Base-by-base conservation (phyloP, 768 basidiomycete species). In the Phlebiopsis flavidoalba region DNA sequence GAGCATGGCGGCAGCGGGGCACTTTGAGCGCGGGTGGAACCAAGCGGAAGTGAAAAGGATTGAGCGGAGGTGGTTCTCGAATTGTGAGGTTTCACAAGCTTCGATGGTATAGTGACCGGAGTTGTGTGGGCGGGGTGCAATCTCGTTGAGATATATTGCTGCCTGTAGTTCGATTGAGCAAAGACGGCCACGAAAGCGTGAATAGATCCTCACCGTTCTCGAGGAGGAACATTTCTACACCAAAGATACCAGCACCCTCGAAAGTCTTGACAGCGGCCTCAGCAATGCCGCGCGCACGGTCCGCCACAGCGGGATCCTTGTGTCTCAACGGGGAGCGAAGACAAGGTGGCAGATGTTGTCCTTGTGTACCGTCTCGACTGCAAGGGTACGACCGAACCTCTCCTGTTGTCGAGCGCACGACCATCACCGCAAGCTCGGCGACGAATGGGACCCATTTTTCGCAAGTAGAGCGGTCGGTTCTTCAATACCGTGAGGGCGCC, bases 51-150 rank as follows among this genome's bases (percentile, higher is more conserved):
- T 96, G 19, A 98, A 81, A 14, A 98, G 85, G 72, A 99, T 95
- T 19, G 95, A 91, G 37, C 95, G 93, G 54, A 98, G 87, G 73
- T 98, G 97, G 66, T 98, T 97, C 73, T 94, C 93, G 75, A 92
- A 99, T 75, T 98, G 97, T 1, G 96, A 98, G 2, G 94, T 92
- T 66, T 93, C 81, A 73, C 95, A 98, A 0, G 96, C 95, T 76
- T 98, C 97, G 69, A 98, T 98, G 31, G 95, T 97, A 74, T 98
- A 96, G 72, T 99, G 97, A 0, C 96, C 97, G 8, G 95, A 98
- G 76, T 98, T 99, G 72, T 99, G 97, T 1, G 97, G 96, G 17
- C 97, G 84, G 12, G 97, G 97, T 0, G 97, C 97, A 62, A 99
- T 96, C 76, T 99, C 97, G 73, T 99, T 99, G 64, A 99, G 83